Evolutionary conservation across 441 rosid species (phyloP), one percentile per base, ranked within the genome.

Genomic region (Breynia disticha): DNA sequence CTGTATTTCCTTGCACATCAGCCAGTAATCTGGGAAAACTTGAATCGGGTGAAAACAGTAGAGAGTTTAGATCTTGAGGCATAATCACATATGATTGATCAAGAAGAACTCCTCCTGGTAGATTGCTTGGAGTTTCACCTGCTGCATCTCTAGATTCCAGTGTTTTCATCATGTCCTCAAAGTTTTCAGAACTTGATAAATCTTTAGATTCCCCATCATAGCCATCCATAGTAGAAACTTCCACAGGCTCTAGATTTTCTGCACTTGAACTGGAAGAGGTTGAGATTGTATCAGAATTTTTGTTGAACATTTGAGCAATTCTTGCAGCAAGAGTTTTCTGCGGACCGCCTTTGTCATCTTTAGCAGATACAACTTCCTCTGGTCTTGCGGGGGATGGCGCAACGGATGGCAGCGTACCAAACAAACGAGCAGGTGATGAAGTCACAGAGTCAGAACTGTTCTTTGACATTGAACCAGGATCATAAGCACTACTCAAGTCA

Each of bases 41-140:
- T 38, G 97, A 84, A 52, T 88, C 84, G 11, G 90, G 78, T 53
- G 87, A 70, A 61, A 88, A 93, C 22, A 93, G 81, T 52, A 73
- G 46, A 16, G 66, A 44, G 71, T 86, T 93, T 24, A 93, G 79
- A 2, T 88, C 91, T 47, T 72, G 71, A 5, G 95, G 78, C 10
- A 83, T n/a, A 14, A 70, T 76, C 67, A 75, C 55, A 68, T 79
- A 88, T 35, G 73, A 66, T 60, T 88, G 91, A 20, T 93, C 97
- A 9, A 88, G 57, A 61, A 93, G 79, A 38, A 88, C 72, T 54
- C 95, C 98, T 38, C 98, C 98, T 0, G 97, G 69, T 65, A 93
- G 70, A 74, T 75, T 77, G 60, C 75, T 52, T 12, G 95, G 98
- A 60, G 56, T 45, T 69, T 84, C 98, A 61, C 52, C 66, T 49